Evolutionary conservation across 164 flowering plant genomes (phyloP).

Genomic region (Tinospora cordifolia): DNA sequence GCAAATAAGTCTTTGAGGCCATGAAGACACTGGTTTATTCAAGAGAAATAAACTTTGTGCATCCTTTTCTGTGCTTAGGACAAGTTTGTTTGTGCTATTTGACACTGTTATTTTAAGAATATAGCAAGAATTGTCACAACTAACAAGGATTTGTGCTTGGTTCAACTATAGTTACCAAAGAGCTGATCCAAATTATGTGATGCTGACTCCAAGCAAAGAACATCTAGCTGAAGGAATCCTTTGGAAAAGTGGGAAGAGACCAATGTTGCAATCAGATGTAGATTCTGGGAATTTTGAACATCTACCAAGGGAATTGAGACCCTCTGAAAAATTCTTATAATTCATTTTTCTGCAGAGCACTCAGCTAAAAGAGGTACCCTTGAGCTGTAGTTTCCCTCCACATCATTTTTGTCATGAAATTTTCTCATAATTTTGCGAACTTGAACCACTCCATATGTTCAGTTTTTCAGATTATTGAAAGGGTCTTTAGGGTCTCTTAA

Average conservation of each 20-base stretch:
- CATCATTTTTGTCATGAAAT: not conserved
- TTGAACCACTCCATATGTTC: not conserved
- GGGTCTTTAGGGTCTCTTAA: not conserved
- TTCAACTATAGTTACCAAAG: slow-evolving; percentile 60
- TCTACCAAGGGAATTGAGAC: slow-evolving; percentile 72
- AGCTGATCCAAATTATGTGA: slow-evolving; percentile 87
- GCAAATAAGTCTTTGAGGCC: too few species aligned
- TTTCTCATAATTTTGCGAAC: not conserved
- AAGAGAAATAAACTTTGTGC: not conserved
- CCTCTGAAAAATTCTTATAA: slow-evolving; percentile 55
- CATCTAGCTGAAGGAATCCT: slow-evolving; percentile 70
- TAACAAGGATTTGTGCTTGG: not conserved
- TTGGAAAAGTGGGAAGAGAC: slow-evolving; percentile 57
- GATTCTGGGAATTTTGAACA: slow-evolving; percentile 55
- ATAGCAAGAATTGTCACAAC: not conserved
- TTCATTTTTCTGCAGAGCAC: not conserved
- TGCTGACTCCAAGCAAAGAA: slow-evolving; percentile 90
- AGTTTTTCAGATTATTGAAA: not conserved
- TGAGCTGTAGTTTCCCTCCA: not conserved
- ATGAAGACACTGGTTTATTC: too few species aligned
- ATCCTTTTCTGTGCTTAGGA: not conserved
- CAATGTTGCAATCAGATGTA: slow-evolving; percentile 63
- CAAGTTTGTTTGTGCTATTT: not conserved
- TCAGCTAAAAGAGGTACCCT: not conserved
- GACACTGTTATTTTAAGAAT: not conserved